A percentile compares a stretch with the other conserved stretches of the same genome.
Conservation (phyloP, 2,329 filamentous ascomycete genomes). For the Venturia oleaginea region DNA sequence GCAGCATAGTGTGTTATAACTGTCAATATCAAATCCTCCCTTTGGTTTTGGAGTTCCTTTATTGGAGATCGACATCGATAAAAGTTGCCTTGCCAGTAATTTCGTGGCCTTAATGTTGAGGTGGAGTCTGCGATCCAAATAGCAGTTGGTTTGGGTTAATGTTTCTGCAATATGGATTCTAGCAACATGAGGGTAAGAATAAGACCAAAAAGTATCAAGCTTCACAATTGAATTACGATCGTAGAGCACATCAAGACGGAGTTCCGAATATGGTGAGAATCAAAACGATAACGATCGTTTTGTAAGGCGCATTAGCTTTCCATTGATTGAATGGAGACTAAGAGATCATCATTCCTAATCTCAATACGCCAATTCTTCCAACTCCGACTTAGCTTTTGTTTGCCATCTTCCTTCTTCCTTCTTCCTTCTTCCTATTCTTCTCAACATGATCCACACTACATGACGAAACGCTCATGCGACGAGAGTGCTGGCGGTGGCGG, state of each 20-base stretch:
- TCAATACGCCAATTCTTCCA: background rate
- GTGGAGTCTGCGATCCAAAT: too few relatives aligned
- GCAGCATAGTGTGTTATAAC: too few relatives aligned
- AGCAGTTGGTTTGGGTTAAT: too few relatives aligned
- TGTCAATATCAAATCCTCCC: too few relatives aligned
- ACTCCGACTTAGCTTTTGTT: background rate
- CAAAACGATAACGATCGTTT: background rate
- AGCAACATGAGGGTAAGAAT: too few relatives aligned
- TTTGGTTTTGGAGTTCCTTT: too few relatives aligned
- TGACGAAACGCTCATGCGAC: constrained; percentile 58
- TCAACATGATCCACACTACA: background rate
- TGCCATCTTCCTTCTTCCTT: background rate
- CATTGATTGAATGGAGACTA: background rate
- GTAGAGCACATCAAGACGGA: background rate
- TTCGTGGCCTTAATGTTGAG: too few relatives aligned
- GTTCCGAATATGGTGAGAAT: background rate
- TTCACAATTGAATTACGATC: background rate
- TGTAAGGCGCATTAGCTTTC: background rate
- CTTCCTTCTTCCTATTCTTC: background rate
- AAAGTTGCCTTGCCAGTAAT: too few relatives aligned
- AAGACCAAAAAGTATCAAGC: too few relatives aligned
- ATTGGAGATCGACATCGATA: too few relatives aligned
- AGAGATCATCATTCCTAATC: background rate
- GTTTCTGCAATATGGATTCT: too few relatives aligned
- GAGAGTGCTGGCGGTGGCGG: constrained; percentile 86